A percentile compares a stretch with the other conserved stretches of the same genome.
Conservation (phyloP, 2,329 filamentous ascomycete genomes). For the Fusarium sp. region DNA sequence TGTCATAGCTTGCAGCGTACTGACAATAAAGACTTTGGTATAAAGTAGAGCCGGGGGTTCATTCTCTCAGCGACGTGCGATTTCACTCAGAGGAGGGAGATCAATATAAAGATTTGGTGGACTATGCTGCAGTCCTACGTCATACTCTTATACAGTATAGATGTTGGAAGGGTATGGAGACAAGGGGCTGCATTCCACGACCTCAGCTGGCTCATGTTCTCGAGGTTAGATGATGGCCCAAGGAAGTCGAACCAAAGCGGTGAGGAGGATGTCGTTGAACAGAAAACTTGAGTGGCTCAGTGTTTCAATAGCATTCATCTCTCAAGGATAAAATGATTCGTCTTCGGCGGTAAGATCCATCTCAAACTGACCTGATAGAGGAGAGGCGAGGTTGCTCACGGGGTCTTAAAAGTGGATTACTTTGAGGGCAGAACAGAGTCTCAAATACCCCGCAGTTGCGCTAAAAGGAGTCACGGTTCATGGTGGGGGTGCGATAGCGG, state of each 20-base stretch:
- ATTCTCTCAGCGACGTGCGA: background rate
- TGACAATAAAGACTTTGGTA: background rate
- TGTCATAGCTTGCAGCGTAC: background rate
- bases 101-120: constrained; percentile 4
- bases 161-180: constrained; percentile 6
- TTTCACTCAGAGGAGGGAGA: background rate
- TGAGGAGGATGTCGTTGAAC: constrained; percentile 6
- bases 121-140: constrained; percentile 21
- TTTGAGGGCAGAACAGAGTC: constrained; percentile 28
- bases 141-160: constrained; percentile 6
- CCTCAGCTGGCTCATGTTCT: background rate
- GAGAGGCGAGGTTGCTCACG: constrained; percentile 36
- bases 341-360: constrained; percentile 24
- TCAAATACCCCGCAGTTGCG: constrained; percentile 38
- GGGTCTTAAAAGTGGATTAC: constrained; percentile 29
- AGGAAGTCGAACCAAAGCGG: constrained; percentile 11
- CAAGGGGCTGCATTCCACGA: constrained; percentile 9
- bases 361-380: constrained; percentile 20
- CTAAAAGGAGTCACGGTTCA: constrained; percentile 36
- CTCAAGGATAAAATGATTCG: background rate
- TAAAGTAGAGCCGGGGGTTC: background rate
- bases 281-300: constrained; percentile 1
- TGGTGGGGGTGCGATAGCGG: constrained; percentile 37
- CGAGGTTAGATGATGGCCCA: background rate
- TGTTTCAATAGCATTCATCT: background rate